These are phyloP conservation scores for Eucalyptus virginea DNA, from an alignment of 345 rosid species.

Conservation along the genomic window DNA sequence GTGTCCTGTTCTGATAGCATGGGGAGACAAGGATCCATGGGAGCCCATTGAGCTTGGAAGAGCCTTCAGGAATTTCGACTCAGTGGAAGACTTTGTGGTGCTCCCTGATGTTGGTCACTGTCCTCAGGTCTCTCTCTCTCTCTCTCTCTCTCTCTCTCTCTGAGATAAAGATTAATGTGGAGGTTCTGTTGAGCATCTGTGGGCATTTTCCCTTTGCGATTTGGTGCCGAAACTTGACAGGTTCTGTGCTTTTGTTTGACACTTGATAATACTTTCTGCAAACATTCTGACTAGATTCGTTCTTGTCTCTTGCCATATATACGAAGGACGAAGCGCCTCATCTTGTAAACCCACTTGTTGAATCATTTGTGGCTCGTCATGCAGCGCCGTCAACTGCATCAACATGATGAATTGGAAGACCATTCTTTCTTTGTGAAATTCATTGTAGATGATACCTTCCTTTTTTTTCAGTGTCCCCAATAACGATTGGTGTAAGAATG, in stretches of 20 bases:
- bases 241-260: neutral
- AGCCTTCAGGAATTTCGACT: conserved; percentile 38
- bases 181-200: neutral
- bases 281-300: neutral
- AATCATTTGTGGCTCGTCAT: conserved; percentile 67
- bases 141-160: neutral
- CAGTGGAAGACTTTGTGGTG: conserved; percentile 64
- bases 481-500: neutral
- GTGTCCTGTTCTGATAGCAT: conserved; percentile 84
- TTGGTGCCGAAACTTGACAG: neutral
- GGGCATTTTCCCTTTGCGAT: neutral
- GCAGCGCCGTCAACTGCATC: neutral
- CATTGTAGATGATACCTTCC: neutral
- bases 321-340: conserved; percentile 78
- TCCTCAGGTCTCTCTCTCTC: conserved; percentile 60
- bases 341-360: conserved; percentile 74
- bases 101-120: conserved; percentile 84
- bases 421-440: neutral
- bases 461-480: neutral
- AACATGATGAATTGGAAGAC: neutral
- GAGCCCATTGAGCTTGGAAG: conserved; percentile 78
- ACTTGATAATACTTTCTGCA: neutral
- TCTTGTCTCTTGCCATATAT: neutral
- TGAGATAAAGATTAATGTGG: neutral
- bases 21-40: conserved; percentile 99